These are phyloP conservation scores for Stemphylium beticola DNA, from an alignment of 2,329 filamentous ascomycete genomes.

Conservation along the genomic window DNA sequence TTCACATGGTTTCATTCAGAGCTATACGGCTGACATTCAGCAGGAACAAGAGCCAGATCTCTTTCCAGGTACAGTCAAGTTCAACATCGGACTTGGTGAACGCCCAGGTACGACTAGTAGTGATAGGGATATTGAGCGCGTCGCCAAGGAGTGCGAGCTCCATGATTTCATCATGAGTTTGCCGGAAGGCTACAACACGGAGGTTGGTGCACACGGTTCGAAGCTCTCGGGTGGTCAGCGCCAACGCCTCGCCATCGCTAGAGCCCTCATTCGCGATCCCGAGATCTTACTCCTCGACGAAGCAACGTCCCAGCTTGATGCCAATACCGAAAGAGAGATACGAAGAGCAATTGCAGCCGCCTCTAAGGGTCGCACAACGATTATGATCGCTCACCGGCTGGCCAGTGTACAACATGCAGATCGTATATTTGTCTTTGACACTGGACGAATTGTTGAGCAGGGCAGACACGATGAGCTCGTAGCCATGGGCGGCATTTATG, in stretches of 20 bases:
- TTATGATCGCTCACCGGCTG: conserved; percentile 79
- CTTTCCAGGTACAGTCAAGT: conserved; percentile 52
- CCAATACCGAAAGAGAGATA: conserved; percentile 53
- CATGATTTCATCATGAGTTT: conserved; percentile 57
- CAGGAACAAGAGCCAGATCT: conserved; percentile 53
- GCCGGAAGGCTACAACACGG: conserved; percentile 56
- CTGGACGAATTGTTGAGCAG: conserved; percentile 65
- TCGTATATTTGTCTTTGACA: conserved; percentile 78
- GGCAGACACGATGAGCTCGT: conserved; percentile 68
- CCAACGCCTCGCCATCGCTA: conserved; percentile 55
- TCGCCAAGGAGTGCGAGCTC: conserved; percentile 52
- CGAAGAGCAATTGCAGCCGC: conserved; percentile 52
- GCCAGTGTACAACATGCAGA: conserved; percentile 80
- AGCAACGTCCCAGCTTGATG: conserved; percentile 55
- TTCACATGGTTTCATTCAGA: not conserved
- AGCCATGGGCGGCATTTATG: conserved; percentile 42
- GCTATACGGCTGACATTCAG: not conserved
- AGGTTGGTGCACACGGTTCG: conserved; percentile 52
- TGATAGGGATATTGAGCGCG: conserved; percentile 40
- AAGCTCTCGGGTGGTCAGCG: conserved; percentile 55
- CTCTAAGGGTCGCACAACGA: conserved; percentile 61
- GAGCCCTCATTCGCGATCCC: conserved; percentile 55
- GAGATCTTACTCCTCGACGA: conserved; percentile 56
- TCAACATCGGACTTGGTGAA: conserved; percentile 53
- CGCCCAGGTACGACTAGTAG: conserved; percentile 32